Evolutionary conservation across 331 rosid species (phyloP), one percentile per base, ranked within the genome.

Genomic region (Cydonia oblonga): DNA sequence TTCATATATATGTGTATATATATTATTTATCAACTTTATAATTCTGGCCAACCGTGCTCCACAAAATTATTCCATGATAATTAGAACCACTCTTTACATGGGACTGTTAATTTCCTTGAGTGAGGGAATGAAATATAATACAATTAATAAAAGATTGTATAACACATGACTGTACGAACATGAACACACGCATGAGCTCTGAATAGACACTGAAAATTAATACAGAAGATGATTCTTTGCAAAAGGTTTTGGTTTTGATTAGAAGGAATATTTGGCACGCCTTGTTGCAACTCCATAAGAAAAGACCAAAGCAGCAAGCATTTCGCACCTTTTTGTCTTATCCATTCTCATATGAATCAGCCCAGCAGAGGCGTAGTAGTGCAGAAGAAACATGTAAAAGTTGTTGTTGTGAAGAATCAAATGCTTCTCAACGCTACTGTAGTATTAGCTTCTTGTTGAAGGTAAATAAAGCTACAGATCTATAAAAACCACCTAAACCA

Each of bases 391-490:
- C 84, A 73, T 38, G 67, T 61, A 59, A 78, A 77, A 68, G 16
- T 81, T 84, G 65, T 75, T 82, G 82, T 84, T 84, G 87, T 86
- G 42, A 49, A 79, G 96, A 87, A 90, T 90, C 96, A 75, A 84
- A 87, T 89, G 89, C 89, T 79, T 75, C 80, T 38, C 42, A 38
- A 38, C 42, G 3, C 76, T 58, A 79, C 77, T 77, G 86, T 65
- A 63, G 42, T 38, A 38, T 70, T 80, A 66, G 83, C 96, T 90
- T 90, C 87, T 78, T 75, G 75, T 82, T 82, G 80, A 90, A 87
- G 92, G 69, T 66, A 71, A 28, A 40, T 52, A 76, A 49, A 49
- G 54, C 54, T 49, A 49, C 54, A 49, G 20, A 16, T 16, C 19
- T 49, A 49, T 16, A 49, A 46, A 46, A 46, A 49, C 54, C 20